phyloP scores from a whole-genome alignment of 768 basidiomycete species.

The Thelephora aurantiotincta region DNA sequence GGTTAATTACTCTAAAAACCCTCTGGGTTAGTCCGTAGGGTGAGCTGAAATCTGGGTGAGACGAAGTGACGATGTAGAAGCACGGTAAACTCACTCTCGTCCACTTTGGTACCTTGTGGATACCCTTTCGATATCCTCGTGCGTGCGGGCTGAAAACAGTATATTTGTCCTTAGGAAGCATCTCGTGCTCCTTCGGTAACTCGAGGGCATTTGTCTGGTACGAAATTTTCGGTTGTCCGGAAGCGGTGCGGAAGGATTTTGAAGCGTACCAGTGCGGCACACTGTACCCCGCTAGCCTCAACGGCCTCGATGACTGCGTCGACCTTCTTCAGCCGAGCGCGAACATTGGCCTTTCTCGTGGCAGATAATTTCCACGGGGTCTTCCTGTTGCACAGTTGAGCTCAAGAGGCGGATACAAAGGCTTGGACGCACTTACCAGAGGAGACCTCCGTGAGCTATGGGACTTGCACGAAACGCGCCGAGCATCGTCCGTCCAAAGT shows the following conservation, averaged over 20 bases:
- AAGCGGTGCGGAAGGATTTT: background rate
- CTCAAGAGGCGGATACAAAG: background rate
- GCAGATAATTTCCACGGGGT: conserved; percentile 84
- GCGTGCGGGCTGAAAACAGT: conserved; percentile 66
- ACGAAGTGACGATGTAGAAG: background rate
- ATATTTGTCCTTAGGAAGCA: conserved; percentile 90
- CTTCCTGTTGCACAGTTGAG: conserved; percentile 46
- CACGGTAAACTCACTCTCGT: conserved; percentile 51
- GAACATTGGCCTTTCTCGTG: conserved; percentile 86
- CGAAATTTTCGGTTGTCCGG: background rate
- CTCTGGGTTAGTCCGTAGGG: conserved; percentile 76
- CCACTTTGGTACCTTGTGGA: conserved; percentile 97
- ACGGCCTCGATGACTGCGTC: conserved; percentile 90
- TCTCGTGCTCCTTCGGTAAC: conserved; percentile 88
- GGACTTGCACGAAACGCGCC: conserved; percentile 70
- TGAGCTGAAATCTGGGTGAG: conserved; percentile 38
- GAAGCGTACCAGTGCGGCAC: conserved; percentile 53
- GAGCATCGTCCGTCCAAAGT: conserved; percentile 41
- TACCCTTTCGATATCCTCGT: conserved; percentile 79
- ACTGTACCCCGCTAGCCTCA: conserved; percentile 66
- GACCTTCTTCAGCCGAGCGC: conserved; percentile 80
- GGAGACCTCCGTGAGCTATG: conserved; percentile 58
- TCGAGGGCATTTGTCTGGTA: conserved; percentile 50
- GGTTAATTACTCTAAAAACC: conserved; percentile 52
- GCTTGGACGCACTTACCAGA: conserved; percentile 45